Percentiles rank a stretch among this genome's conserved stretches.
Evolutionary conservation across 75 land plant genomes (phyloP).

Genomic region (Adiantum capillusveneris): DNA sequence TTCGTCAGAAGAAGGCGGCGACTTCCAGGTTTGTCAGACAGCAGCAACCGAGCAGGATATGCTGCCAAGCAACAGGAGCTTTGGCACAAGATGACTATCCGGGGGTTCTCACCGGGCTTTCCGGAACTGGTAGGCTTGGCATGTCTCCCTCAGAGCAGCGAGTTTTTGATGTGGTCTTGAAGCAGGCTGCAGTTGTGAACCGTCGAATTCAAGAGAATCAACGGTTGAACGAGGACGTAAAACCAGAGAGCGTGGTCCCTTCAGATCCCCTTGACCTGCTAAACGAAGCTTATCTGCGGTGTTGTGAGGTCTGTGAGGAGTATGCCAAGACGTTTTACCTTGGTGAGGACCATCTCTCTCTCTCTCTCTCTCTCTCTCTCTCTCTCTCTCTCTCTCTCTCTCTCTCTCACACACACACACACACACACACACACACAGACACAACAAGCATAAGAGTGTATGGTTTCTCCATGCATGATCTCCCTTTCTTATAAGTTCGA

Average conservation of each 20-base stretch:
- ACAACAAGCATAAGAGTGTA: no score
- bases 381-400: no score
- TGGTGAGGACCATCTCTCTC: no score
- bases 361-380: background rate
- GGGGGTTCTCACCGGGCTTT: background rate
- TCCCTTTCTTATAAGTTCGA: no score
- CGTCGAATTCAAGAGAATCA: constrained; percentile 4
- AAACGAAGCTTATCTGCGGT: constrained; percentile 45
- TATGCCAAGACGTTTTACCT: constrained; percentile 71
- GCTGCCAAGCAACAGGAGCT: background rate
- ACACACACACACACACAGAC: no score
- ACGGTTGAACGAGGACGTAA: constrained; percentile 11
- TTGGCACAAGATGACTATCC: background rate
- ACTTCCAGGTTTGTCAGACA: no score
- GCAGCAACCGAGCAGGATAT: no score
- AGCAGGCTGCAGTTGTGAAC: constrained; percentile 65
- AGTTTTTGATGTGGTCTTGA: constrained; percentile 67
- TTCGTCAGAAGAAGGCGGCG: no score
- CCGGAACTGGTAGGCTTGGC: background rate
- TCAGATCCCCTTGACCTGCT: constrained; percentile 15
- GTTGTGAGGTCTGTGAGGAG: constrained; percentile 55
- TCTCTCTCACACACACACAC: no score
- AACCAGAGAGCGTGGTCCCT: constrained; percentile 9
- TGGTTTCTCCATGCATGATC: no score
- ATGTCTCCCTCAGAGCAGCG: constrained; percentile 39